phyloP scores from a whole-genome alignment of 1,139 yeast genomes.

The Yueomyces sp. region DNA sequence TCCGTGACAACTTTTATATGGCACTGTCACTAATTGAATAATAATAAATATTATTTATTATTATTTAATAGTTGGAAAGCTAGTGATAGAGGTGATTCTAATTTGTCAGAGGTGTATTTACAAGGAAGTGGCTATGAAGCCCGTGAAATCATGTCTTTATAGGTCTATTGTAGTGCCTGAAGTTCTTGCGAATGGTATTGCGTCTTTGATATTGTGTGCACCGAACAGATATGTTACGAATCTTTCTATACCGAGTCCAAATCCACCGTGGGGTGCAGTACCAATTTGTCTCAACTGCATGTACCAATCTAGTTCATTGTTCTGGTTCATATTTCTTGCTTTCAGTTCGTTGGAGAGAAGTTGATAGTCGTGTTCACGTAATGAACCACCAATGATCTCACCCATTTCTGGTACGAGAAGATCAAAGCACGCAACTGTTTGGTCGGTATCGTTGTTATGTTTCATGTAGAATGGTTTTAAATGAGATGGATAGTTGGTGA shows the following conservation, averaged over 20 bases:
- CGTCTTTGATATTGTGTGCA: conserved; percentile 63
- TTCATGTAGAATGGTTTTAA: conserved; percentile 93
- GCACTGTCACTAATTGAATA: too few species aligned
- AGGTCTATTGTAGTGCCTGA: neutral
- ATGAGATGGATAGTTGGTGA: conserved; percentile 70
- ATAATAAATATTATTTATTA: too few species aligned
- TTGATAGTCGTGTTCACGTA: conserved; percentile 63
- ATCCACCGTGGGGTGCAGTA: conserved; percentile 89
- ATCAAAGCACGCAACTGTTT: conserved; percentile 84
- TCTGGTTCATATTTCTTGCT: conserved; percentile 38
- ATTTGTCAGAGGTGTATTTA: too few species aligned
- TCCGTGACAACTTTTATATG: too few species aligned
- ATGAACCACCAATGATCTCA: conserved; percentile 91
- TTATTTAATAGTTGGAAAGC: too few species aligned
- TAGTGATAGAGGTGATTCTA: too few species aligned
- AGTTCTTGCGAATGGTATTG: conserved; percentile 65
- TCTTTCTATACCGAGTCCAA: conserved; percentile 91
- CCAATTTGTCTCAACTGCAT: conserved; percentile 63
- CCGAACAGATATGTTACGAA: conserved; percentile 61
- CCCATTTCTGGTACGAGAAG: conserved; percentile 82
- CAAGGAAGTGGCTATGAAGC: too few species aligned
- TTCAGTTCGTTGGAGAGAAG: conserved; percentile 38
- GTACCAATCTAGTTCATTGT: conserved; percentile 67
- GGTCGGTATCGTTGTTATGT: conserved; percentile 17
- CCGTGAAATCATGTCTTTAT: too few species aligned